Evolutionary conservation across 1,139 yeast species (phyloP).

Genomic region (Tardiomyces blankii): DNA sequence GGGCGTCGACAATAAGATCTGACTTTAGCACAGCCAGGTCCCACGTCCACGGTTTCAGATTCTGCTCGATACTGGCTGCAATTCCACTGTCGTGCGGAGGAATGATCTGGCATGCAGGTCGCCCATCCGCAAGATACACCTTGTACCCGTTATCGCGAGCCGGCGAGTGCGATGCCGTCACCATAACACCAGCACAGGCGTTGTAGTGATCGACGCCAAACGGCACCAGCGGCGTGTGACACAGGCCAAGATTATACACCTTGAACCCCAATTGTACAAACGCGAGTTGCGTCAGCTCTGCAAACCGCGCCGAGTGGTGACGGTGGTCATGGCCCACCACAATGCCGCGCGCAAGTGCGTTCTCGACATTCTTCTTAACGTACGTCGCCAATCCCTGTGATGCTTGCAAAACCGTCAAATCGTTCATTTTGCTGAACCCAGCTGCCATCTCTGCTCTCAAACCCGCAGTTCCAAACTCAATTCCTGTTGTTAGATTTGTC

Average conservation of each 20-base stretch:
- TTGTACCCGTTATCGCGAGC: conserved; percentile 90
- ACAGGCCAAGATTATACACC: conserved; percentile 53
- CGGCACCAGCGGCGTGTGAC: conserved; percentile 91
- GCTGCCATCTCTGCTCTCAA: conserved; percentile 81
- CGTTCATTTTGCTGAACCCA: conserved; percentile 83
- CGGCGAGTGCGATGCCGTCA: conserved; percentile 95
- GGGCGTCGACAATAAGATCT: conserved; percentile 4
- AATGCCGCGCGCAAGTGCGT: conserved; percentile 32
- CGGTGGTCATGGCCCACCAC: conserved; percentile 93
- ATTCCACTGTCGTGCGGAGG: conserved; percentile 81
- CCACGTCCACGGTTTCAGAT: conserved; percentile 48
- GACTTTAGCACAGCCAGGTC: conserved; percentile 3
- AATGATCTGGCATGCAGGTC: conserved; percentile 69
- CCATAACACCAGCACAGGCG: conserved; percentile 84
- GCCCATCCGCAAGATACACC: conserved; percentile 75
- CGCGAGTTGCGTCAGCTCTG: conserved; percentile 65
- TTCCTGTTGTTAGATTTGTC: too few relatives aligned
- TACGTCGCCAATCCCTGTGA: conserved; percentile 81
- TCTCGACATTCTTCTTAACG: conserved; percentile 28
- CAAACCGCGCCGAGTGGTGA: conserved; percentile 67
- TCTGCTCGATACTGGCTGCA: conserved; percentile 48
- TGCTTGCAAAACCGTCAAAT: conserved; percentile 81
- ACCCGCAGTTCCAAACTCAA: conserved; percentile 92
- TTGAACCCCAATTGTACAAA: conserved; percentile 58
- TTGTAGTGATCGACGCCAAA: conserved; percentile 55